A percentile compares a stretch with the other conserved stretches of the same genome.
Conservation (phyloP, 1,139 yeast species). For the Protomyces pachydermus region DNA sequence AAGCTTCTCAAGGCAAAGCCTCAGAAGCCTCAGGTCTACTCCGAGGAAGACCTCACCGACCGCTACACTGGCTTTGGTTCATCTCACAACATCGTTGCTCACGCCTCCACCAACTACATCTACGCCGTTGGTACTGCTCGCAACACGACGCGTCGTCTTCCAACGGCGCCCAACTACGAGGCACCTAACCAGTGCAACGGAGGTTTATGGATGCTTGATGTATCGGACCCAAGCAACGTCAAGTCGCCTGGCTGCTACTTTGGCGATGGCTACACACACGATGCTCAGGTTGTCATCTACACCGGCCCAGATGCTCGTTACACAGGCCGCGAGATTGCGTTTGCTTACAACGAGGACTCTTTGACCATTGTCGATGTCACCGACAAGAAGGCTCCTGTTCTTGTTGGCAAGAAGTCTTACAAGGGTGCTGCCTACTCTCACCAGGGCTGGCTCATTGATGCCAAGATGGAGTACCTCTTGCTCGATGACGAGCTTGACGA, state of each 20-base stretch:
- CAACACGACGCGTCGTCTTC: neutral
- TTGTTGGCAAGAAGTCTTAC: neutral
- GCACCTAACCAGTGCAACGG: neutral
- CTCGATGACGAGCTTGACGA: neutral
- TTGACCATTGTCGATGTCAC: neutral
- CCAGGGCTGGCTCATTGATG: neutral
- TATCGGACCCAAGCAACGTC: neutral
- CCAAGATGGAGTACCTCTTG: neutral
- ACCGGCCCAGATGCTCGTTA: neutral
- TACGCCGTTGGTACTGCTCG: constrained; percentile 1
- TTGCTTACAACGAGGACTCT: neutral
- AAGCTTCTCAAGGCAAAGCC: neutral
- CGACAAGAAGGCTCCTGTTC: neutral
- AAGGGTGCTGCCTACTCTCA: neutral
- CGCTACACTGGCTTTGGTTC: neutral
- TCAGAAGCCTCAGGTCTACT: neutral
- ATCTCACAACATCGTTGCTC: neutral
- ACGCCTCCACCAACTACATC: neutral
- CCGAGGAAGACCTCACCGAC: neutral
- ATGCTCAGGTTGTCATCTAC: neutral
- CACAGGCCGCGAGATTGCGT: neutral
- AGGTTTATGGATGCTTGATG: neutral
- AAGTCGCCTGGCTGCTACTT: neutral
- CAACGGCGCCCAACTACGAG: neutral
- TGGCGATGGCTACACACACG: neutral